A percentile compares a stretch with the other conserved stretches of the same genome.
Evolutionary conservation across 108 stramenopile species (phyloP).

Genomic region (Schizochytrium sp.): DNA sequence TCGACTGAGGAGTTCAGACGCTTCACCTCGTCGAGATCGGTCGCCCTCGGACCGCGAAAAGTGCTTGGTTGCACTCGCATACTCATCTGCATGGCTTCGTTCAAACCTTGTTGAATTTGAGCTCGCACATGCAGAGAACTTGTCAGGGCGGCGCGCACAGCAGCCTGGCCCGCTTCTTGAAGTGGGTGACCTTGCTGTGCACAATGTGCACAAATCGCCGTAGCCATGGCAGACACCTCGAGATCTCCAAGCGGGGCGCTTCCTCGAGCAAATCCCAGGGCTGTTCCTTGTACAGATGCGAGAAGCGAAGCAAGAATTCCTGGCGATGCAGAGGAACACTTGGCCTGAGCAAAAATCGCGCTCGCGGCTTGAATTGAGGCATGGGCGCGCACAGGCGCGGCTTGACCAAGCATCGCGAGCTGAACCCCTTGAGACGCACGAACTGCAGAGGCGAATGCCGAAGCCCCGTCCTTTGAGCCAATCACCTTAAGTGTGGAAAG

Average conservation of each 20-base stretch:
- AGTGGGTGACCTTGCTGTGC: background rate
- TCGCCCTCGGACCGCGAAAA: no score
- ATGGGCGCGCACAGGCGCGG: background rate
- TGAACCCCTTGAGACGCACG: background rate
- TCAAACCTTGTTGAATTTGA: background rate
- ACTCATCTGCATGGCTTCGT: background rate
- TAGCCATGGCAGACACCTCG: background rate
- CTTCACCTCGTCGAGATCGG: no score
- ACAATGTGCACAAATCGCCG: background rate
- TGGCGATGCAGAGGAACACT: background rate
- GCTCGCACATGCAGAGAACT: background rate
- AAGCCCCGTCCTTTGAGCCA: background rate
- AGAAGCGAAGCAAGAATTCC: background rate
- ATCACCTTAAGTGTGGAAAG: background rate
- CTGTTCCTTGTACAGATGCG: background rate
- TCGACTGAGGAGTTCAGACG: no score
- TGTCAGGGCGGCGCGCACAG: background rate
- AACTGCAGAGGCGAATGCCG: background rate
- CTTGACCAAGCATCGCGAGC: background rate
- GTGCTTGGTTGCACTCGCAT: no score
- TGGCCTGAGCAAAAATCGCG: background rate
- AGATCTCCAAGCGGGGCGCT: background rate
- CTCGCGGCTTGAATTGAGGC: background rate
- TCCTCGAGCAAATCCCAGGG: background rate
- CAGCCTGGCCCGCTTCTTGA: background rate